Percentiles rank a stretch among this genome's conserved stretches.
These are phyloP conservation scores for Plasmopara viticola DNA, from an alignment of 352 stramenopile genomes.

Conservation along the genomic window DNA sequence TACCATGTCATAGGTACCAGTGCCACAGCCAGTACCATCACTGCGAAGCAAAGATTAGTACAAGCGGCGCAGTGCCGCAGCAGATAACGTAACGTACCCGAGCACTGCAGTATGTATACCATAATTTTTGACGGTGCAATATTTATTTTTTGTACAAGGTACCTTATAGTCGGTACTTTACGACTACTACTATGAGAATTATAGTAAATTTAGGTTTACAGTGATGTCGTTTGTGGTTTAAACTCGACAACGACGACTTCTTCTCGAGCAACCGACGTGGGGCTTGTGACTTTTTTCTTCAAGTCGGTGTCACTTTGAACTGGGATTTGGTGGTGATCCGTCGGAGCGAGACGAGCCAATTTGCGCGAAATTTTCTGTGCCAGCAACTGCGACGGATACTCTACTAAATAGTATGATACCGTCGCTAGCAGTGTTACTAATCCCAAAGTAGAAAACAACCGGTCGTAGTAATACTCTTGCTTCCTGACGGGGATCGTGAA, in stretches of 20 bases:
- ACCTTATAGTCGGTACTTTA: neutral
- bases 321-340: neutral
- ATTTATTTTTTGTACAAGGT: no score
- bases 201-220: no score
- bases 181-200: neutral
- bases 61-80: neutral
- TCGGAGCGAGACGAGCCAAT: neutral
- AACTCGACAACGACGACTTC: neutral
- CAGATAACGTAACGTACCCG: constrained; percentile 16
- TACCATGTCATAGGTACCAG: constrained; percentile 64
- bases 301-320: neutral
- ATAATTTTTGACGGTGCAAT: constrained; percentile 8
- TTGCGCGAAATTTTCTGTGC: constrained; percentile 1
- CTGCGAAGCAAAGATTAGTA: constrained; percentile 23
- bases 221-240: neutral
- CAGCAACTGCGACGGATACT: neutral
- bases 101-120: constrained; percentile 42
- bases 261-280: neutral
- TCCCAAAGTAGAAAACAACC: neutral
- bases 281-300: neutral
- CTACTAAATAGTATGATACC: neutral
- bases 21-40: constrained; percentile 39
- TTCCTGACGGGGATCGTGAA: neutral
- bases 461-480: neutral
- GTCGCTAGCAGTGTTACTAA: neutral